phyloP scores from a whole-genome alignment of 495 filamentous ascomycete species.

The Neurospora sublineolata region DNA sequence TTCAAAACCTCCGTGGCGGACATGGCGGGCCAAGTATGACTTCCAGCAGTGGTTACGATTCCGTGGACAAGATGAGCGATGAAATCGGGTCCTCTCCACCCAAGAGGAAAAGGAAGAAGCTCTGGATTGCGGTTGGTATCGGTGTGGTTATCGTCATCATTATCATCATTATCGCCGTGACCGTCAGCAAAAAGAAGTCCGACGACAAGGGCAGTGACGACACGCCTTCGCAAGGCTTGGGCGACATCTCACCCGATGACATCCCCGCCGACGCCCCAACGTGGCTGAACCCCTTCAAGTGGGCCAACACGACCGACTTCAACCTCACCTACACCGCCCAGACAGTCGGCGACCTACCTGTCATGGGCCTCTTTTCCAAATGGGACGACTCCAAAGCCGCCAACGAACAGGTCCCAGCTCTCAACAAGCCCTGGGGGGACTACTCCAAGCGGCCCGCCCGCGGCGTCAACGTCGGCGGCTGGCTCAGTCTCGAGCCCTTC shows the following conservation, averaged over 20 bases:
- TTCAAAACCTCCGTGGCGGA: not conserved
- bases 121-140: constrained; percentile 37
- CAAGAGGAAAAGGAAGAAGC: not conserved
- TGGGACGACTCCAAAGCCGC: constrained; percentile 77
- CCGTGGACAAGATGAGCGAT: not conserved
- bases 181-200: constrained; percentile 54
- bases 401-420: constrained; percentile 66
- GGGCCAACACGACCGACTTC: constrained; percentile 85
- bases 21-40: not conserved
- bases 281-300: constrained; percentile 80
- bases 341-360: constrained; percentile 69
- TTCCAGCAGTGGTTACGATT: not conserved
- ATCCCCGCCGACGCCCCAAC: constrained; percentile 64
- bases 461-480: constrained; percentile 89
- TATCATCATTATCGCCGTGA: constrained; percentile 61
- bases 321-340: constrained; percentile 87
- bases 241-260: constrained; percentile 44
- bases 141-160: constrained; percentile 53
- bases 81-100: not conserved
- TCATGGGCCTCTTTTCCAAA: constrained; percentile 79
- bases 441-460: constrained; percentile 72
- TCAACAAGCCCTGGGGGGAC: constrained; percentile 60
- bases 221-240: constrained; percentile 41
- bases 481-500: constrained; percentile 89
- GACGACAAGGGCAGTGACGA: constrained; percentile 11